Base-by-base conservation (phyloP, 257 asterid species). In the Haberlea rhodopensis region DNA sequence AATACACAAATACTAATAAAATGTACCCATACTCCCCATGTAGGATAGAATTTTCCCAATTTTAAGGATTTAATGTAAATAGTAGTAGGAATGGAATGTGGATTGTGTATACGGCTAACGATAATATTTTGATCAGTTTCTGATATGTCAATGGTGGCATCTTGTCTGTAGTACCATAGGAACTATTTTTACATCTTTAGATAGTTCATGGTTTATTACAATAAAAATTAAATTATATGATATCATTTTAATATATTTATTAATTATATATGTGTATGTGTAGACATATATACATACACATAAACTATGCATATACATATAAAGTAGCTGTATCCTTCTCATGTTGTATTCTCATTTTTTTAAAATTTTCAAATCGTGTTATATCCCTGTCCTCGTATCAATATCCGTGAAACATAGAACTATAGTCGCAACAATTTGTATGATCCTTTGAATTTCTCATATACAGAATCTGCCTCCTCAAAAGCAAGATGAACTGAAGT, bases 391-490 rank as follows among this genome's bases (percentile, higher is more conserved):
- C 43, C 46, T 37, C 6, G 6, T 37, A 11, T 37, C 5, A 10
- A n/a, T 4, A 3, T 37, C 46, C n/a, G 8, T 40, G 49, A 7
- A 43, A 5, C 13, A 43, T 6, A 43, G 19, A 5, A 6, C 7
- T 13, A 43, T 16, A 43, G 51, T 3, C 8, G 1, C 5, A 13
- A 32, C n/a, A 43, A 13, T 43, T 43, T 43, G 3, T 43, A 43
- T 15, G 20, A 16, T 46, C 46, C 32, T 65, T 51, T 51, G 40
- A 65, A 15, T 63, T 37, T 24, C 52, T 52, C 43, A 4, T 21
- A 6, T 61, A 61, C 95, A 91, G 96, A 83, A 87, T 16, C 67
- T 85, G 65, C 84, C 85, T 10, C 66, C 63, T 59, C 87, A 77
- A 79, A 78, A 59, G 67, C 95, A 60, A 71, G 84, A 28, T 6